Evolutionary conservation across 352 stramenopile genomes (phyloP).

Genomic region (Phytopythium delawarense): DNA sequence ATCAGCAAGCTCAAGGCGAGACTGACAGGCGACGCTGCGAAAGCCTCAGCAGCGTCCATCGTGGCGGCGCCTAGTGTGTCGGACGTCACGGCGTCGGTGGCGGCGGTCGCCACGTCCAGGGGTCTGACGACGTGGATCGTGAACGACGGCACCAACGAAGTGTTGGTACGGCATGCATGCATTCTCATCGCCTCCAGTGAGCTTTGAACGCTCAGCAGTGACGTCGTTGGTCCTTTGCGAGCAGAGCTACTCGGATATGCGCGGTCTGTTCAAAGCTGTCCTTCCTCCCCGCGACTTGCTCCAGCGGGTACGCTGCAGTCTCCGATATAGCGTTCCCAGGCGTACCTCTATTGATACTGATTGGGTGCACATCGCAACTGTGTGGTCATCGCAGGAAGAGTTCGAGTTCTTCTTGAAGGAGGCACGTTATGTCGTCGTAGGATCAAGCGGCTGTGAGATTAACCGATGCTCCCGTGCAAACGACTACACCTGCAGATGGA

Average conservation of each 20-base stretch:
- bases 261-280: constrained; percentile 57
- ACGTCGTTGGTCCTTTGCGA: background rate
- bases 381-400: constrained; percentile 36
- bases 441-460: too few species aligned
- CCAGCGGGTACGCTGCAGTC: constrained; percentile 35
- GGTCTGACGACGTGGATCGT: constrained; percentile 71
- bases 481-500: constrained; percentile 36
- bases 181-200: background rate
- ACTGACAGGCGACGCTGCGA: constrained; percentile 16
- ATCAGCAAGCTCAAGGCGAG: constrained; percentile 68
- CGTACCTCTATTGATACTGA: background rate
- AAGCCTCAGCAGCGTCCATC: background rate
- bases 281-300: constrained; percentile 42
- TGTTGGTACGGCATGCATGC: constrained; percentile 30
- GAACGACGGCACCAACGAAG: constrained; percentile 64
- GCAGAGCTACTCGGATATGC: constrained; percentile 57
- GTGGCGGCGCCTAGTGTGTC: constrained; percentile 6
- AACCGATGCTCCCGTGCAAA: background rate
- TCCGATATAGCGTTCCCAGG: background rate
- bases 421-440: constrained; percentile 15
- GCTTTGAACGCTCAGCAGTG: background rate
- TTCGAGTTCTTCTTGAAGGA: constrained; percentile 66
- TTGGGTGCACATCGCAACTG: background rate
- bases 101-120: constrained; percentile 31
- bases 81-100: constrained; percentile 21